Conservation (phyloP, 129 eudicot species). For the Artemisia argyi region DNA sequence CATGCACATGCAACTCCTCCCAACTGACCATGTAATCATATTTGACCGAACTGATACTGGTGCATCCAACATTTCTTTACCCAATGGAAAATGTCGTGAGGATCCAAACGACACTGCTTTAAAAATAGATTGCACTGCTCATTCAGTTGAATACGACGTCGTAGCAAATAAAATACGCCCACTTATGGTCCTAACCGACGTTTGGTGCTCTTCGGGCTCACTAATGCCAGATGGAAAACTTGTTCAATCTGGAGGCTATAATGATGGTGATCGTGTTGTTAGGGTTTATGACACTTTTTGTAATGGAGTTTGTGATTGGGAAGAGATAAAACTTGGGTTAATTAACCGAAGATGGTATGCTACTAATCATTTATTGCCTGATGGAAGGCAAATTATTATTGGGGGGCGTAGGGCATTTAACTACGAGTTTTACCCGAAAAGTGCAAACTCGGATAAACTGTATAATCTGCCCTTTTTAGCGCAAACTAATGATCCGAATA, state of each 20-base stretch:
- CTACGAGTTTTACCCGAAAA: conserved; percentile 75
- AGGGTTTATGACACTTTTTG: too few relatives aligned
- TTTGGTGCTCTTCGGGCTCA: conserved; percentile 91
- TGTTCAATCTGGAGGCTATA: conserved; percentile 81
- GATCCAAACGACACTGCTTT: conserved; percentile 41
- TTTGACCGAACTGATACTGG: conserved; percentile 90
- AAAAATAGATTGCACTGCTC: conserved; percentile 71
- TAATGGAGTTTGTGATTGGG: too few relatives aligned
- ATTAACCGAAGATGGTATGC: too few relatives aligned
- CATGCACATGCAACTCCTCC: conserved; percentile 96
- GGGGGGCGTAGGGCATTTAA: conserved; percentile 71
- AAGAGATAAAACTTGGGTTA: too few relatives aligned
- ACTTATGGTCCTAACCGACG: conserved; percentile 61
- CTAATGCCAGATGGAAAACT: conserved; percentile 59
- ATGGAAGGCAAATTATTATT: conserved; percentile 62
- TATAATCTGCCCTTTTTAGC: conserved; percentile 46
- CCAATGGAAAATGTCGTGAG: conserved; percentile 50
- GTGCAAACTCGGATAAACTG: background rate
- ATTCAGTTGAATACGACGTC: conserved; percentile 70
- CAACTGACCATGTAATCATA: conserved; percentile 64
- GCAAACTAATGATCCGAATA: conserved; percentile 42
- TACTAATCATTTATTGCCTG: conserved; percentile 60
- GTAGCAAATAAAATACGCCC: conserved; percentile 56
- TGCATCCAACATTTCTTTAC: conserved; percentile 62
- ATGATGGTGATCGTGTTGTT: too few relatives aligned